Conservation (phyloP, 345 rosid genomes). For the Raphanus sativus region DNA sequence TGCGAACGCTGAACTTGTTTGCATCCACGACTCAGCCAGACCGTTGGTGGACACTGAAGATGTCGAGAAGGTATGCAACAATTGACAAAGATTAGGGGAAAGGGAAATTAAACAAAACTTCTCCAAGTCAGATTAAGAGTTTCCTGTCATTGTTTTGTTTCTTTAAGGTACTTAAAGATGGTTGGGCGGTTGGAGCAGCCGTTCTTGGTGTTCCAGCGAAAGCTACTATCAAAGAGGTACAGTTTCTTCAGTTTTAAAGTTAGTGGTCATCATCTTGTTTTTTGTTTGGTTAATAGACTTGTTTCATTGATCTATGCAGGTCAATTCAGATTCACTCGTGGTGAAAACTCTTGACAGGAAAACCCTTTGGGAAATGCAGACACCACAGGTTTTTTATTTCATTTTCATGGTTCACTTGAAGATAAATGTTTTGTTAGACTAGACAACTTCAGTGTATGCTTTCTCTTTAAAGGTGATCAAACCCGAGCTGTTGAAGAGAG, state of each 20-base stretch:
- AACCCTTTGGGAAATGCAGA: constrained; percentile 98
- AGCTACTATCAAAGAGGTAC: constrained; percentile 97
- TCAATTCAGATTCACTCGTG: constrained; percentile 68
- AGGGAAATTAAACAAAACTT: neutral
- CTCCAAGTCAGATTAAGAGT: too few species aligned
- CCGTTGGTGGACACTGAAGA: constrained; percentile 69
- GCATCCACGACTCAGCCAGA: constrained; percentile 93
- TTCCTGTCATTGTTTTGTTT: constrained; percentile 9
- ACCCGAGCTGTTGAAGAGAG: constrained; percentile 72
- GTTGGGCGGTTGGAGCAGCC: constrained; percentile 76
- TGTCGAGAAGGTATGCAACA: constrained; percentile 62
- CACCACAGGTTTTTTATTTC: constrained; percentile 69
- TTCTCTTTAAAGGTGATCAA: constrained; percentile 66
- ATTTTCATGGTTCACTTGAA: neutral
- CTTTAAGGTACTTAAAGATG: constrained; percentile 74
- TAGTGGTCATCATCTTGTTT: neutral
- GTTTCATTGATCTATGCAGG: constrained; percentile 44
- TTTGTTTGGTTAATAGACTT: neutral
- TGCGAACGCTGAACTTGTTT: constrained; percentile 75
- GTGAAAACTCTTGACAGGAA: constrained; percentile 84
- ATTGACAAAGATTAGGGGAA: neutral
- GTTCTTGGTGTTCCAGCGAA: constrained; percentile 93
- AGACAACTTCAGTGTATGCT: neutral
- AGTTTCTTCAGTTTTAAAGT: neutral
- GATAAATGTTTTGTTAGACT: constrained; percentile 2